Conservation (phyloP, 2,329 filamentous ascomycete species). For the Elsinoe fawcettii region DNA sequence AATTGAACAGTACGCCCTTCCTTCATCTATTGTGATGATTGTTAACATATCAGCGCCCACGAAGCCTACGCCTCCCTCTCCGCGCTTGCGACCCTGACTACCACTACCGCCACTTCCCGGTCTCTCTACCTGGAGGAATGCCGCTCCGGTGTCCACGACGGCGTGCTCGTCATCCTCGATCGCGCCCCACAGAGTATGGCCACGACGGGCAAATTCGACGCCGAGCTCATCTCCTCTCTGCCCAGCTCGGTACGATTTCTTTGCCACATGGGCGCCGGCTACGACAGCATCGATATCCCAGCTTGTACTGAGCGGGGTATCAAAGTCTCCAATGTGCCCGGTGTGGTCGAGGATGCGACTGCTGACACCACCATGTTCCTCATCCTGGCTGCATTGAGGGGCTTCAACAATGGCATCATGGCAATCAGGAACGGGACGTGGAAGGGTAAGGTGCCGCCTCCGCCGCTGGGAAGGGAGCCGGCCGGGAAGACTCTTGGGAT, state of each 20-base stretch:
- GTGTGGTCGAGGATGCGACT: constrained; percentile 72
- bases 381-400: constrained; percentile 68
- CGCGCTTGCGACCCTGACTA: constrained; percentile 56
- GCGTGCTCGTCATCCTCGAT: constrained; percentile 58
- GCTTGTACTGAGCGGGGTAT: constrained; percentile 60
- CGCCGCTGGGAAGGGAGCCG: too few relatives aligned
- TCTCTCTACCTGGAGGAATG: constrained; percentile 62
- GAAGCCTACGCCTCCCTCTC: constrained; percentile 56
- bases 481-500: too few relatives aligned
- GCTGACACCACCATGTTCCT: constrained; percentile 76
- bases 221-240: constrained; percentile 52
- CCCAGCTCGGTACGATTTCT: constrained; percentile 34
- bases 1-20: constrained; percentile 49
- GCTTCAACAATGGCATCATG: constrained; percentile 60
- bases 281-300: constrained; percentile 70
- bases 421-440: constrained; percentile 60
- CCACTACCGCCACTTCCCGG: constrained; percentile 54
- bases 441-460: constrained; percentile 47
- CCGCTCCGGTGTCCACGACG: constrained; percentile 56
- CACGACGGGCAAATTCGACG: constrained; percentile 63
- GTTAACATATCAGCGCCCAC: constrained; percentile 47
- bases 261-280: constrained; percentile 58
- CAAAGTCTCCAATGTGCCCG: constrained; percentile 72
- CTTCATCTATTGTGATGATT: not conserved
- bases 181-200: constrained; percentile 57